phyloP scores from a whole-genome alignment of 2,329 filamentous ascomycete species.

The Arthrobotrys megalospora region DNA sequence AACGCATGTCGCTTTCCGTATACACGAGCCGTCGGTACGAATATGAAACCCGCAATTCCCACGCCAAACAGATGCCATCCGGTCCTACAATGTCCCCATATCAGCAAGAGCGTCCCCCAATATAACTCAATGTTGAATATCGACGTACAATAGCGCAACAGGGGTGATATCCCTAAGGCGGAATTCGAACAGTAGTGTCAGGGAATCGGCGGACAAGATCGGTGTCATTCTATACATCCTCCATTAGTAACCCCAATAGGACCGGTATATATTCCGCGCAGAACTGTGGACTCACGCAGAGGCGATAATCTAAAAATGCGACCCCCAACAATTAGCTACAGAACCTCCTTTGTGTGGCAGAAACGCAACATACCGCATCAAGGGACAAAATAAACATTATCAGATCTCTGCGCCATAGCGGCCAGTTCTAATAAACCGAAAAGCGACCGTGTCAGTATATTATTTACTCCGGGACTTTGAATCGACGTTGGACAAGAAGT shows the following conservation, averaged over 20 bases:
- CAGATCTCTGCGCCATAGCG: conserved; percentile 85
- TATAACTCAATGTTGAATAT: conserved; percentile 6
- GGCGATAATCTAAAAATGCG: conserved; percentile 76
- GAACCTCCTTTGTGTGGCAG: neutral
- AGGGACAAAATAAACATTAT: conserved; percentile 85
- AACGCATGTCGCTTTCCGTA: conserved; percentile 95
- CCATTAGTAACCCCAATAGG: conserved; percentile 17
- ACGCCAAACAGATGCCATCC: conserved; percentile 77
- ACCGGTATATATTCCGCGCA: neutral
- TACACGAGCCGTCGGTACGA: conserved; percentile 87
- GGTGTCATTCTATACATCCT: conserved; percentile 74
- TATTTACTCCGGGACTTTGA: neutral
- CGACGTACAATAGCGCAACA: conserved; percentile 51
- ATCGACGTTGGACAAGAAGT: neutral
- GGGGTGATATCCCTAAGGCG: conserved; percentile 65
- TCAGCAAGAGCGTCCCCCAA: conserved; percentile 17
- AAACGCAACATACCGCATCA: conserved; percentile 70
- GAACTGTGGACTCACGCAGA: conserved; percentile 71
- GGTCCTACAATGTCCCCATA: conserved; percentile 73
- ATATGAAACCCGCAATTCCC: conserved; percentile 84
- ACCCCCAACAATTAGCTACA: conserved; percentile 17
- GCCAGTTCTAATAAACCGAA: conserved; percentile 77
- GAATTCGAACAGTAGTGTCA: conserved; percentile 81
- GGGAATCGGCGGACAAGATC: conserved; percentile 88
- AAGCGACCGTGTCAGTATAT: conserved; percentile 53